Evolutionary conservation across 352 stramenopile genomes (phyloP), one percentile per base, ranked within the genome.

Genomic region (Phytophthora syringae): DNA sequence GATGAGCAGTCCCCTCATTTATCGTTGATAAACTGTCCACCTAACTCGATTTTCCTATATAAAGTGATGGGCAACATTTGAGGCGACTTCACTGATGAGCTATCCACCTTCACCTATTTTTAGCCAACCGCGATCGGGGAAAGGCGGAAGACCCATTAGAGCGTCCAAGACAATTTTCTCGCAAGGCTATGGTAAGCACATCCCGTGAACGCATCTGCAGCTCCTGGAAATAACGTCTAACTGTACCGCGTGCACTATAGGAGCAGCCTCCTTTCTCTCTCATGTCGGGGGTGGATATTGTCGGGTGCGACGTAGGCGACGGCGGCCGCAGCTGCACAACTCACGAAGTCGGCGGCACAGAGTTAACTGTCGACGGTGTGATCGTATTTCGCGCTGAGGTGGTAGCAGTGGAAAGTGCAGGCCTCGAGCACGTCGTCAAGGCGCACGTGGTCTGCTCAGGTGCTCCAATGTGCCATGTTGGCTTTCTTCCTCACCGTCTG

Each of bases 41-140:
- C 25, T n/a, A 13, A 52, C 28, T 2, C 28, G 4, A 16, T 15
- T 53, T 53, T 20, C 4, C 15, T 34, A 43, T 43, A 53, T 1
- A 27, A 53, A 53, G 28, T 53, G 47, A 53, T 53, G 47, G 16
- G 28, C 47, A 27, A 10, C 15, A 30, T 53, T 28, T 43, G 25
- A 42, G 18, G 28, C 13, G 47, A 28, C 47, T 13, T 53, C 28
- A 7, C 39, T 27, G 47, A 13, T 25, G 20, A 39, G 25, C 10
- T 53, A n/a, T 27, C 5, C 20, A 25, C 47, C 47, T n/a, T 2
- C 2, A 3, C 16, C 5, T 13, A 42, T 42, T 42, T 30, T 3
- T 21, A 25, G 16, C 47, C 13, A 53, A 52, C 39, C 13, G 16
- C 18, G 27, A 4, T 32, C 4, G 27, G 9, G 15, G 12, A n/a